A percentile compares a stretch with the other conserved stretches of the same genome.
phyloP scores from a whole-genome alignment of 1,139 yeast genomes.

The Yamadazyma mexicana region DNA sequence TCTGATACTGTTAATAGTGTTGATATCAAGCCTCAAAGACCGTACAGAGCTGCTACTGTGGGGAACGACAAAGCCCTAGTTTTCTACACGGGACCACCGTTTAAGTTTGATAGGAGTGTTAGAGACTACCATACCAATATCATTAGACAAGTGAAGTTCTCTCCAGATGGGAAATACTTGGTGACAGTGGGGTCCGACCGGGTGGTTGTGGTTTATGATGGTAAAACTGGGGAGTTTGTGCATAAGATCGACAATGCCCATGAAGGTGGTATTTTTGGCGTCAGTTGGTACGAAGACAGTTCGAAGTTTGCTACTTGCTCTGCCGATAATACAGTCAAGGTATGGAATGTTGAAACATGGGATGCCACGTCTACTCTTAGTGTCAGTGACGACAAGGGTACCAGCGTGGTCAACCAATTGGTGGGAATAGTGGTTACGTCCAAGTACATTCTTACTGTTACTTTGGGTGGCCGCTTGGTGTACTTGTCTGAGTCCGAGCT shows the following conservation, averaged over 20 bases:
- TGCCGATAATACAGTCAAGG: constrained; percentile 74
- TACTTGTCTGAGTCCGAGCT: constrained; percentile 40
- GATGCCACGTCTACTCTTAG: constrained; percentile 38
- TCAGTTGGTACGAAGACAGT: constrained; percentile 69
- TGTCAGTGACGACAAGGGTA: constrained; percentile 25
- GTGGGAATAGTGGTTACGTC: constrained; percentile 76
- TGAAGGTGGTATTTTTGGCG: constrained; percentile 77
- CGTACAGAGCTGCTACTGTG: constrained; percentile 92
- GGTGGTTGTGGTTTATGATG: constrained; percentile 75
- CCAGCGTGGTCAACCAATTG: constrained; percentile 62
- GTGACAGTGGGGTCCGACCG: constrained; percentile 91
- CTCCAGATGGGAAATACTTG: constrained; percentile 72
- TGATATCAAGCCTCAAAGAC: constrained; percentile 82
- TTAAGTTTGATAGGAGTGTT: constrained; percentile 73
- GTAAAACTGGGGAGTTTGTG: constrained; percentile 77
- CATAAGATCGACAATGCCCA: constrained; percentile 58
- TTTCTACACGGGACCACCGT: constrained; percentile 90
- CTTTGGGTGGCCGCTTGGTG: constrained; percentile 72
- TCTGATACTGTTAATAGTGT: constrained; percentile 83
- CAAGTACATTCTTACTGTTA: constrained; percentile 61
- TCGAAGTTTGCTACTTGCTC: constrained; percentile 73
- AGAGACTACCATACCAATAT: constrained; percentile 77
- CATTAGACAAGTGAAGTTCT: constrained; percentile 76
- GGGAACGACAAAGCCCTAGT: constrained; percentile 86
- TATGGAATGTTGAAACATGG: constrained; percentile 50